Evolutionary conservation across 139 green algal species (phyloP).

Genomic region (Penium margaritaceum): DNA sequence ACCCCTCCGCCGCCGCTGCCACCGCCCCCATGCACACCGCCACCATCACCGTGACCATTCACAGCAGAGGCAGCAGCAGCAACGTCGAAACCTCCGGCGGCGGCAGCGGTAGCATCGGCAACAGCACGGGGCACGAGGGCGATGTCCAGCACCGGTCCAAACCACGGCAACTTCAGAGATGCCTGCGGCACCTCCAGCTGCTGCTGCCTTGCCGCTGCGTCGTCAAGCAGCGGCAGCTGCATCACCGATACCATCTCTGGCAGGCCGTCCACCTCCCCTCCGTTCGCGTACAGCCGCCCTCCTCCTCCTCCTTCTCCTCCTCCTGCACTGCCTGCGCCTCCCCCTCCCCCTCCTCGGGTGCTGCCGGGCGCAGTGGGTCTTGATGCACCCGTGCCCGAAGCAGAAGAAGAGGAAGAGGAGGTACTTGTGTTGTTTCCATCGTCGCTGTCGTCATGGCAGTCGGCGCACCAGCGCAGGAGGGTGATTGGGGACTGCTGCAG

Average conservation of each 20-base stretch:
- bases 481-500: constrained; percentile 11
- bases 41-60: too few relatives aligned
- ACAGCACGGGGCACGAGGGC: not conserved
- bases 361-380: too few relatives aligned
- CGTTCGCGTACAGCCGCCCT: not conserved
- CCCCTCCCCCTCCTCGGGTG: not conserved
- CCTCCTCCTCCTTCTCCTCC: not conserved
- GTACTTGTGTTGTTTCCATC: too few relatives aligned
- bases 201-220: too few relatives aligned
- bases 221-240: not conserved
- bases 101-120: not conserved
- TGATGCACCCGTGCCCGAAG: too few relatives aligned
- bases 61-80: too few relatives aligned
- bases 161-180: constrained; percentile 19
- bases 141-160: constrained; percentile 27
- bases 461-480: constrained; percentile 12
- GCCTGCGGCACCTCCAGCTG: not conserved
- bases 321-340: not conserved
- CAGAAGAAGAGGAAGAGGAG: too few relatives aligned
- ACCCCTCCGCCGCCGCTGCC: too few relatives aligned
- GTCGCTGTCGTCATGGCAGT: too few relatives aligned
- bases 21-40: too few relatives aligned
- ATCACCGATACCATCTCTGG: not conserved
- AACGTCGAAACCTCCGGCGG: too few relatives aligned
- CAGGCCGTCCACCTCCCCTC: not conserved